phyloP scores from a whole-genome alignment of 75 land plant species.

The Pseudotsuga menziesii region DNA sequence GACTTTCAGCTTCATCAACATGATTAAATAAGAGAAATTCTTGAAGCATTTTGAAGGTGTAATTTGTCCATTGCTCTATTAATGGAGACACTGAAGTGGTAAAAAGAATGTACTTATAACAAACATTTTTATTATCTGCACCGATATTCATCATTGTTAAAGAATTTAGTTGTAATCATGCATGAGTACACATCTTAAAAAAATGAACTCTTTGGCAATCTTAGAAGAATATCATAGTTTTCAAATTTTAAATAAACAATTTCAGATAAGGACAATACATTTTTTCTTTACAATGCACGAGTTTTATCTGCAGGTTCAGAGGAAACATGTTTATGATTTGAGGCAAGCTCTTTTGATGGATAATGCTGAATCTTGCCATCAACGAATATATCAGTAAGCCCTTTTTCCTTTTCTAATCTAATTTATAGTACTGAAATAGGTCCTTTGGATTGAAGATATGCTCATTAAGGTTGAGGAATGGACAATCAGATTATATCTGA shows the following conservation, averaged over 20 bases:
- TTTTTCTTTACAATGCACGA: background rate
- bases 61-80: too few relatives aligned
- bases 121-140: background rate
- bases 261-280: background rate
- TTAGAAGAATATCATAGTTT: background rate
- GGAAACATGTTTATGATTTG: constrained; percentile 90
- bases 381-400: constrained; percentile 78
- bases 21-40: too few relatives aligned
- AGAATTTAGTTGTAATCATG: background rate
- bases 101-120: too few relatives aligned
- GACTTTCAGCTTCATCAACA: background rate
- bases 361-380: constrained; percentile 59
- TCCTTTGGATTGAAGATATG: background rate
- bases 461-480: background rate
- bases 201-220: background rate
- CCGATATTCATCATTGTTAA: background rate
- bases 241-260: background rate
- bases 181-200: background rate
- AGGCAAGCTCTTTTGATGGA: constrained; percentile 75
- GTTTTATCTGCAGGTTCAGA: constrained; percentile 63
- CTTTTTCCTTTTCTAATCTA: background rate
- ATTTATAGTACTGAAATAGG: background rate
- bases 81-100: too few relatives aligned
- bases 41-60: too few relatives aligned
- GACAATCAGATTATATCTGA: background rate